Conservation (phyloP, 805 yeast genomes). For the Spathaspora boniae region DNA sequence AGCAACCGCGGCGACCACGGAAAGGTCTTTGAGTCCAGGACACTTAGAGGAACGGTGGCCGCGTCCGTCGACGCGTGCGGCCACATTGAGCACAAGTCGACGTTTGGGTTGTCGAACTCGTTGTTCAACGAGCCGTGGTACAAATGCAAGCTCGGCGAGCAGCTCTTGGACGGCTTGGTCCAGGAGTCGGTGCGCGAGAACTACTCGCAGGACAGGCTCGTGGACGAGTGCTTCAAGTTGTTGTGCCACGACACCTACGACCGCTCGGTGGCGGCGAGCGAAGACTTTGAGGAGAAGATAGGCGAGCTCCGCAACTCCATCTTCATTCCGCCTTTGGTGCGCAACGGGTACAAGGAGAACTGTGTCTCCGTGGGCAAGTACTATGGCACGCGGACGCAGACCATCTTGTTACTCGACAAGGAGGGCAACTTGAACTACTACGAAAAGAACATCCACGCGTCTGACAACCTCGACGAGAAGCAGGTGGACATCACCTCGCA, state of each 20-base stretch:
- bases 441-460: conserved; percentile 58
- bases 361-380: conserved; percentile 41
- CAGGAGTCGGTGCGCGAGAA: conserved; percentile 12
- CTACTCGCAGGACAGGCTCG: conserved; percentile 37
- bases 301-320: conserved; percentile 53
- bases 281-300: conserved; percentile 21
- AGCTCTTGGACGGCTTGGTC: conserved; percentile 20
- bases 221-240: conserved; percentile 50
- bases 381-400: conserved; percentile 89
- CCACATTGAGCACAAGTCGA: conserved; percentile 22
- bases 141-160: conserved; percentile 56
- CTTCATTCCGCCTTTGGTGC: conserved; percentile 64
- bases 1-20: conserved; percentile 49
- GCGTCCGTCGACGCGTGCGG: conserved; percentile 12
- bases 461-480: conserved; percentile 25
- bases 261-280: conserved; percentile 10
- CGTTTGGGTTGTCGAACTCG: conserved; percentile 68
- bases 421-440: conserved; percentile 51
- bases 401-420: conserved; percentile 60
- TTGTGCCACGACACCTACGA: conserved; percentile 45
- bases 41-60: conserved; percentile 1
- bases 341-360: conserved; percentile 6
- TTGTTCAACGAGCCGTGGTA: conserved; percentile 70
- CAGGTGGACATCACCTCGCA: conserved; percentile 4
- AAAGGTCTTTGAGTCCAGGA: conserved; percentile 22